These are phyloP conservation scores for Globisporangium yorkense DNA, from an alignment of 352 stramenopile genomes.

Conservation along the genomic window DNA sequence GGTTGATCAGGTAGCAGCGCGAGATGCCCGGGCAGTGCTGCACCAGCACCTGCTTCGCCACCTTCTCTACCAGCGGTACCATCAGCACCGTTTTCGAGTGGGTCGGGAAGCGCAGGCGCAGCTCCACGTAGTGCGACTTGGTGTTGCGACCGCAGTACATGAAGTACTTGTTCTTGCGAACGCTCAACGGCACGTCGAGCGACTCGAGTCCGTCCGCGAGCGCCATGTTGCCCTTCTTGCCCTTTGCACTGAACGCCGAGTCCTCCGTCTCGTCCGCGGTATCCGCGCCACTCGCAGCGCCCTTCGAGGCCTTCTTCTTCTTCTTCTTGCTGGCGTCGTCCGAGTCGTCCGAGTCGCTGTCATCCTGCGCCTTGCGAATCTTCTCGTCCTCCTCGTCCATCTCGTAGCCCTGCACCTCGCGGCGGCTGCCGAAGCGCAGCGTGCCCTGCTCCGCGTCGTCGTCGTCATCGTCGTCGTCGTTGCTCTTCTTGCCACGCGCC, in stretches of 20 bases:
- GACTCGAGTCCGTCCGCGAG: slow-evolving; percentile 53
- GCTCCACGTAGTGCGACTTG: slow-evolving; percentile 78
- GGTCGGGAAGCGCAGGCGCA: slow-evolving; percentile 84
- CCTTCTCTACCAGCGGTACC: slow-evolving; percentile 86
- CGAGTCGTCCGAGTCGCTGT: slow-evolving; percentile 56
- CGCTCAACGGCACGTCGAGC: slow-evolving; percentile 62
- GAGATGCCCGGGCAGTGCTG: slow-evolving; percentile 85
- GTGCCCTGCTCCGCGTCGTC: slow-evolving; percentile 85
- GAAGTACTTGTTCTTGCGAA: slow-evolving; percentile 87
- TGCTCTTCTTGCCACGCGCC: slow-evolving; percentile 33
- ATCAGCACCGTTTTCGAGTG: slow-evolving; percentile 88
- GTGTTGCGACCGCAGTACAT: slow-evolving; percentile 72
- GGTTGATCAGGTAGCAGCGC: slow-evolving; percentile 87
- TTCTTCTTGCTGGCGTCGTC: slow-evolving; percentile 21
- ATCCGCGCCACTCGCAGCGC: slow-evolving; percentile 19
- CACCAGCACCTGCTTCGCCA: slow-evolving; percentile 81
- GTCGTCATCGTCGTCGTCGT: slow-evolving; percentile 81
- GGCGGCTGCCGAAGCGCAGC: slow-evolving; percentile 70
- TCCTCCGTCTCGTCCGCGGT: slow-evolving; percentile 23
- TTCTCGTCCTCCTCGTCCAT: slow-evolving; percentile 95
- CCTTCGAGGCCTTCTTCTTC: slow-evolving; percentile 31
- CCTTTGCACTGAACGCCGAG: slow-evolving; percentile 9
- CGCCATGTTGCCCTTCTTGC: slow-evolving; percentile 26
- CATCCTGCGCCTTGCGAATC: slow-evolving; percentile 54
- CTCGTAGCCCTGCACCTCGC: slow-evolving; percentile 84